Percentiles rank a stretch among this genome's conserved stretches.
Conservation (phyloP, 2,329 filamentous ascomycete species). For the Bipolaris cookei region DNA sequence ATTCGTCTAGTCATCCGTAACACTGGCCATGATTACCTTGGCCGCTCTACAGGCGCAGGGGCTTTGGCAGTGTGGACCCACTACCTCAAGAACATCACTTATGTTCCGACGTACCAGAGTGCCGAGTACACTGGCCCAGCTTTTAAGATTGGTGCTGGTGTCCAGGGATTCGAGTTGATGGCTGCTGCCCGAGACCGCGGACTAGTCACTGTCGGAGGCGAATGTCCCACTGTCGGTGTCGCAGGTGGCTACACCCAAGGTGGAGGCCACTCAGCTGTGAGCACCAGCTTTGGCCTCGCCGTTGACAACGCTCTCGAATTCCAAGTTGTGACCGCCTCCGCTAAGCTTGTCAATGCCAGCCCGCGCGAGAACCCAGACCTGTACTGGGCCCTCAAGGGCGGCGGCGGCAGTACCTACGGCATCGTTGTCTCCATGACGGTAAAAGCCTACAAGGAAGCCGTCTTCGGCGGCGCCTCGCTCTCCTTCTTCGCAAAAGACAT, state of each 20-base stretch:
- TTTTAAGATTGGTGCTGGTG: constrained; percentile 37
- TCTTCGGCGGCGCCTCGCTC: constrained; percentile 24
- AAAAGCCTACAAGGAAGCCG: constrained; percentile 26
- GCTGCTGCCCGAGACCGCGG: constrained; percentile 24
- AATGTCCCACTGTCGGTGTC: constrained; percentile 54
- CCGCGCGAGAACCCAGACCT: constrained; percentile 26
- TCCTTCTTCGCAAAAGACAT: constrained; percentile 21
- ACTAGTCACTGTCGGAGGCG: constrained; percentile 28
- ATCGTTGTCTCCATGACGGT: constrained; percentile 32
- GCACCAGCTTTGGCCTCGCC: constrained; percentile 49
- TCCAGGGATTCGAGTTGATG: constrained; percentile 31
- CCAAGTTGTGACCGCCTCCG: constrained; percentile 33
- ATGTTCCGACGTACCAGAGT: constrained; percentile 17
- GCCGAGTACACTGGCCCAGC: constrained; percentile 25
- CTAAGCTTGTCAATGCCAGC: constrained; percentile 28
- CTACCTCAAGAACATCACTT: constrained; percentile 27
- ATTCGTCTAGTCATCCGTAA: constrained; percentile 40
- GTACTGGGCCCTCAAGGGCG: constrained; percentile 39
- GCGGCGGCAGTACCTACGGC: constrained; percentile 37
- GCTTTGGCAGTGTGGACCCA: constrained; percentile 30
- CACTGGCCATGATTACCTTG: constrained; percentile 41
- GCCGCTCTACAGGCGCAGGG: constrained; percentile 24
- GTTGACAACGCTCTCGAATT: constrained; percentile 33
- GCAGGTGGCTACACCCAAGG: constrained; percentile 43
- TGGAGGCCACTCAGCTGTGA: constrained; percentile 61